Evolutionary conservation across 306 rosid species (phyloP).

Genomic region (Lagenaria siceraria): DNA sequence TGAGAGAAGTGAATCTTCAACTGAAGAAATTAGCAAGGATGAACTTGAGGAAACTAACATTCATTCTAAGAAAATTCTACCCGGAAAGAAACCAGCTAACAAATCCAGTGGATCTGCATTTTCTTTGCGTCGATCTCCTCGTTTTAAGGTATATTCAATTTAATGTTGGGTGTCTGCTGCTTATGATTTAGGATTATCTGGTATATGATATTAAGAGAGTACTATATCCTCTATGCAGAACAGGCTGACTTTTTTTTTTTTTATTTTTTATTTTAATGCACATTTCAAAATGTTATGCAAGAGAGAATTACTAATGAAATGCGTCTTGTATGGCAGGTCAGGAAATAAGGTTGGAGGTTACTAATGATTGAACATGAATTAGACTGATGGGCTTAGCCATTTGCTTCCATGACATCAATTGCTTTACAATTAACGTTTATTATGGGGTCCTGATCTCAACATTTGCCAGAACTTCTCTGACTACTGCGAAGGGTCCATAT

Average conservation of each 20-base stretch:
- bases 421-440: constrained; percentile 21
- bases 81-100: constrained; percentile 24
- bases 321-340: constrained; percentile 24
- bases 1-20: constrained; percentile 39
- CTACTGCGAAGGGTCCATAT: background rate
- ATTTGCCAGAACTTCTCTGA: constrained; percentile 6
- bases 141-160: constrained; percentile 33
- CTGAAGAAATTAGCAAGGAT: constrained; percentile 23
- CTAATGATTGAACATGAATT: constrained; percentile 9
- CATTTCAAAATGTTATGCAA: background rate
- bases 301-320: background rate
- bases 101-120: constrained; percentile 43
- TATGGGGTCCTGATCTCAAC: constrained; percentile 4
- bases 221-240: background rate
- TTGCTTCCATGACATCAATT: constrained; percentile 13
- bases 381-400: background rate
- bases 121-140: constrained; percentile 58
- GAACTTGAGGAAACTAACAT: constrained; percentile 22
- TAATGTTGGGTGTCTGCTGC: background rate
- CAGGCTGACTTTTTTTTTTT: background rate
- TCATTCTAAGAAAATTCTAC: constrained; percentile 21
- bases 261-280: background rate
- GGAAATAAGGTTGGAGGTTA: constrained; percentile 30
- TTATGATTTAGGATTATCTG: background rate
- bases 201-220: background rate